A percentile compares a stretch with the other conserved stretches of the same genome.
Conservation (phyloP, 2,329 filamentous ascomycete species). For the Colletotrichum salicis region DNA sequence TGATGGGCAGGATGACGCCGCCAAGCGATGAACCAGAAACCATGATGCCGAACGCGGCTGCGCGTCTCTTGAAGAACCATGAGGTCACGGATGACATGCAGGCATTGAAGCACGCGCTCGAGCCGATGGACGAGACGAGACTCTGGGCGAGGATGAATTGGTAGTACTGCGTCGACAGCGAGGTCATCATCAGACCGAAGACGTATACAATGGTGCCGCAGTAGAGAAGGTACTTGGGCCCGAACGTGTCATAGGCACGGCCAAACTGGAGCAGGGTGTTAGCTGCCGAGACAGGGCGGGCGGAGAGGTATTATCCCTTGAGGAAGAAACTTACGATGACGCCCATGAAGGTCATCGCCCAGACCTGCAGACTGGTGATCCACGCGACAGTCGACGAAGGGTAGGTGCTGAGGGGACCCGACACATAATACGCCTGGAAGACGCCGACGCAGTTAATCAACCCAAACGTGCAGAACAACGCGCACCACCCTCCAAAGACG, state of each 20-base stretch:
- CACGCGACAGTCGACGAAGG: slow-evolving; percentile 65
- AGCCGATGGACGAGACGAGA: slow-evolving; percentile 54
- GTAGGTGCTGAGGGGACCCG: slow-evolving; percentile 57
- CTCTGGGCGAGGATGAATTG: slow-evolving; percentile 57
- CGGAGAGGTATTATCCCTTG: not conserved
- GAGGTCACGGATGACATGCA: slow-evolving; percentile 55
- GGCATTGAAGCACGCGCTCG: slow-evolving; percentile 55
- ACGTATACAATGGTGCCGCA: slow-evolving; percentile 66
- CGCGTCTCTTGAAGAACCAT: slow-evolving; percentile 65
- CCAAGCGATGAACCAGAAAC: slow-evolving; percentile 65
- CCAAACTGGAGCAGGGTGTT: slow-evolving; percentile 54
- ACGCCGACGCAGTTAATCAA: slow-evolving; percentile 60
- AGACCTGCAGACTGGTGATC: slow-evolving; percentile 68
- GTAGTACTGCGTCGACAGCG: slow-evolving; percentile 58
- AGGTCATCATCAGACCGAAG: slow-evolving; percentile 74
- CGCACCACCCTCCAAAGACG: slow-evolving; percentile 59
- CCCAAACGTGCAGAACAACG: slow-evolving; percentile 57
- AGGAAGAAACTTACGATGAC: slow-evolving; percentile 47
- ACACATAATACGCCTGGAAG: slow-evolving; percentile 69
- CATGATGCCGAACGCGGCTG: slow-evolving; percentile 63
- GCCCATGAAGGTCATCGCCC: slow-evolving; percentile 60
- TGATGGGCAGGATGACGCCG: slow-evolving; percentile 69
- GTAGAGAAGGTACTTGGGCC: slow-evolving; percentile 67
- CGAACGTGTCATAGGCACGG: slow-evolving; percentile 72
- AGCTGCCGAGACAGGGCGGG: slow-evolving; percentile 4